Evolutionary conservation across 2,329 filamentous ascomycete genomes (phyloP).

Genomic region (Ceratocystis cubensis): DNA sequence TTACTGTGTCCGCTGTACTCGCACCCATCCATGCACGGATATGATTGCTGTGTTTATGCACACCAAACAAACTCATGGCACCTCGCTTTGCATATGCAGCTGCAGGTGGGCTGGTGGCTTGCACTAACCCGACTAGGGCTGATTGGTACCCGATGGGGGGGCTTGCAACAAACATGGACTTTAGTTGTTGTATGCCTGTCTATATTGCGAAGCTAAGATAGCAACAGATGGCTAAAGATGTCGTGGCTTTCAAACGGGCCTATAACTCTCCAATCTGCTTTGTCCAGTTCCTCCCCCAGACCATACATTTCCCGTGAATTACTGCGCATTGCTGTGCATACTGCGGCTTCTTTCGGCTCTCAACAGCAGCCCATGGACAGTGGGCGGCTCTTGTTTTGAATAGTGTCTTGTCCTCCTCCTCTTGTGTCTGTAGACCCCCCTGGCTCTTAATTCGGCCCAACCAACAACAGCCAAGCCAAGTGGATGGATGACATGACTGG

Average conservation of each 20-base stretch:
- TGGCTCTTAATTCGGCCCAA: constrained; percentile 3
- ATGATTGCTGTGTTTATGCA: background rate
- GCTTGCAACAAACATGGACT: background rate
- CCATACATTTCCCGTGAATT: too few relatives aligned
- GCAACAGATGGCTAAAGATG: too few relatives aligned
- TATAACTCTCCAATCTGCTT: too few relatives aligned
- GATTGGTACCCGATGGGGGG: constrained; percentile 1
- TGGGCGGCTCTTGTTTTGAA: too few relatives aligned
- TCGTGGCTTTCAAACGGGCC: too few relatives aligned
- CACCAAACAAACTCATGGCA: background rate
- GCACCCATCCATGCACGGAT: background rate
- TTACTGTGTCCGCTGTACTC: too few relatives aligned
- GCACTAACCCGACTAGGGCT: background rate
- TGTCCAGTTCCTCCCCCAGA: too few relatives aligned
- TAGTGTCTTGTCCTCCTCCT: background rate
- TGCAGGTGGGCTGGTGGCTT: background rate
- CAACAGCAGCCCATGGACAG: too few relatives aligned
- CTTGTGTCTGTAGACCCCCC: background rate
- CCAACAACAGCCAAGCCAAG: constrained; percentile 8
- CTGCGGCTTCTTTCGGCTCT: too few relatives aligned
- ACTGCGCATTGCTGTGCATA: too few relatives aligned
- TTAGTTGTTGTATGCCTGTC: too few relatives aligned
- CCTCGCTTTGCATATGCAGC: background rate
- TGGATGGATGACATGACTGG: background rate
- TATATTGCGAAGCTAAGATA: too few relatives aligned